Evolutionary conservation across 768 basidiomycete species (phyloP), one percentile per base, ranked within the genome.

Genomic region (Lactifluus pinguis): DNA sequence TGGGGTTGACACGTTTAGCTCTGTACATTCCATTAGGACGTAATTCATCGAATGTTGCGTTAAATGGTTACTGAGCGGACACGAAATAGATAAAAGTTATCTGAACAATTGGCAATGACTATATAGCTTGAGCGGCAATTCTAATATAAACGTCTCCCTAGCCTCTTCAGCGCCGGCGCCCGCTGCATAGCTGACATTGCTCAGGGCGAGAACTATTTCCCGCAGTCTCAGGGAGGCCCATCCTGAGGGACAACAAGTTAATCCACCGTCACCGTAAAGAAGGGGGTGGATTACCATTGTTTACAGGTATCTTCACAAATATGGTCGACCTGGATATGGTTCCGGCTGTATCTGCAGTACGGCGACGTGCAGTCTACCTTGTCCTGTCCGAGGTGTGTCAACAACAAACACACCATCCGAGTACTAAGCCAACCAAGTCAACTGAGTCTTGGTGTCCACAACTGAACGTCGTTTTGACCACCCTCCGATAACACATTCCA

Each of bases 401-500:
- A 41, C 41, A 38, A 14, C 39, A 21, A 11, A 25, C 4, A 39
- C 25, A 34, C 17, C 14, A 32, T 29, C 19, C 29, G 17, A 10
- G 11, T 21, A 55, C n/a, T 49, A 41, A 36, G 34, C 38, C 32
- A 44, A 56, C 58, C 49, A 47, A 1, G 2, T 30, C 32, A 39
- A 56, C 38, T 36, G 57, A 49, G 15, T 55, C 65, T 9, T 44
- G 30, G 29, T 65, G 53, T 5, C 63, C 63, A 52, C 65, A 66
- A 42, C 30, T 39, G 38, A 41, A 65, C n/a, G 1, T 15, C 17
- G 14, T 29, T 0, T 7, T 13, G 25, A 21, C 30, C 17, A 62
- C 60, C n/a, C 15, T 42, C 38, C 63, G 61, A 39, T 17, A 30
- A 48, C 65, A 66, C 65, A 66, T 66, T 34, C 44, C 30, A 36